phyloP scores from a whole-genome alignment of 2,329 filamentous ascomycete species.

The Blastomyces gilchristii region DNA sequence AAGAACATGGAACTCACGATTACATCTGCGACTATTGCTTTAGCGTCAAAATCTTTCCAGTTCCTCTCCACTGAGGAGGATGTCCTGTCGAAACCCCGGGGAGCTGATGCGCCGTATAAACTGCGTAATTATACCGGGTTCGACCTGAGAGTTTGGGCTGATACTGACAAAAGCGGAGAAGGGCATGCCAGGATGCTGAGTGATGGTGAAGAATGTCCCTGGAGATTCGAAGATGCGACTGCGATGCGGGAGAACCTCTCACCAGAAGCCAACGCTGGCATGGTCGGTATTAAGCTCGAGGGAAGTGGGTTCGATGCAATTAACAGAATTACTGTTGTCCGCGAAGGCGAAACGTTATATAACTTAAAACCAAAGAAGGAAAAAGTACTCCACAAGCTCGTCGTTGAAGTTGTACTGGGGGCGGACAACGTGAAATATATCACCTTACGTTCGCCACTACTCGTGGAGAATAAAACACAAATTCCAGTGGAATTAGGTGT shows the following conservation, averaged over 20 bases:
- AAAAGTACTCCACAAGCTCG: constrained; percentile 71
- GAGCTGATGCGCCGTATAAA: constrained; percentile 81
- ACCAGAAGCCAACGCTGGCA: constrained; percentile 67
- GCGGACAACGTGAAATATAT: constrained; percentile 96
- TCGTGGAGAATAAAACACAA: constrained; percentile 93
- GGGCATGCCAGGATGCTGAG: constrained; percentile 61
- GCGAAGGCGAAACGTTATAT: constrained; percentile 91
- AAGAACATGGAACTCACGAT: constrained; percentile 87
- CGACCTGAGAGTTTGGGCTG: constrained; percentile 72
- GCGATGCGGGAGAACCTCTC: constrained; percentile 90
- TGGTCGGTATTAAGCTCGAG: constrained; percentile 75
- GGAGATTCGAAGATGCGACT: constrained; percentile 94
- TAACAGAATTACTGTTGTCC: constrained; percentile 75
- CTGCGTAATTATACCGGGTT: constrained; percentile 96
- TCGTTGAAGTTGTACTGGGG: constrained; percentile 87
- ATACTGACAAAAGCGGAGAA: constrained; percentile 58
- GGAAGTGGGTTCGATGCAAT: constrained; percentile 89
- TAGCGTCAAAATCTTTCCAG: constrained; percentile 84
- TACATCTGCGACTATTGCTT: constrained; percentile 84
- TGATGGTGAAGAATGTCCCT: constrained; percentile 85
- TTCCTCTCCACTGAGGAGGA: constrained; percentile 85
- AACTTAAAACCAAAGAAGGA: constrained; percentile 80
- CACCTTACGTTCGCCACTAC: constrained; percentile 79
- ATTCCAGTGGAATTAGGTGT: constrained; percentile 91
- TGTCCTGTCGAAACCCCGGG: constrained; percentile 83